phyloP scores from a whole-genome alignment of 306 rosid genomes.

The Trichosanthes truncata region DNA sequence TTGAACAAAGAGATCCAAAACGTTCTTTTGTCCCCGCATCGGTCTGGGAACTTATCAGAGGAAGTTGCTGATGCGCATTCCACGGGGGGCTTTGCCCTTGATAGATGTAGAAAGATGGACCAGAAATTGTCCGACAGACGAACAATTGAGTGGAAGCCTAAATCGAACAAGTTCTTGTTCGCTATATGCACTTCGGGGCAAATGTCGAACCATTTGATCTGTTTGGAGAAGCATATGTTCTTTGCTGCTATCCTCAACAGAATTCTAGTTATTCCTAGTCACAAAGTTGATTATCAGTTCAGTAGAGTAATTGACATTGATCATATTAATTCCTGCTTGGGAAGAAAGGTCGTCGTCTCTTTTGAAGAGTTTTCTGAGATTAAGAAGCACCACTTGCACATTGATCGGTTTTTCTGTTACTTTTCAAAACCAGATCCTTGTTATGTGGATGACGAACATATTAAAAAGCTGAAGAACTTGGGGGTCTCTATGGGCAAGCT shows the following conservation, averaged over 20 bases:
- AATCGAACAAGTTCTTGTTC: conserved; percentile 48
- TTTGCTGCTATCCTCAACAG: conserved; percentile 77
- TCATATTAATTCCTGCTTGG: conserved; percentile 68
- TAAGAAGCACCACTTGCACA: conserved; percentile 62
- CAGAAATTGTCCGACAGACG: conserved; percentile 42
- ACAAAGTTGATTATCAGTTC: conserved; percentile 59
- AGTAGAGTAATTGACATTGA: conserved; percentile 72
- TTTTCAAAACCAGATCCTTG: conserved; percentile 68
- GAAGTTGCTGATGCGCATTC: conserved; percentile 19
- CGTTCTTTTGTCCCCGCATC: conserved; percentile 52
- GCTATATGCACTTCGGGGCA: conserved; percentile 88
- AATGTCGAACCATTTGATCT: conserved; percentile 93
- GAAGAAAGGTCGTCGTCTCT: conserved; percentile 62
- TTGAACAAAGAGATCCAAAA: conserved; percentile 64
- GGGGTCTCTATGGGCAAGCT: conserved; percentile 61
- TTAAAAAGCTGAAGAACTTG: conserved; percentile 52
- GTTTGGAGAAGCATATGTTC: conserved; percentile 92
- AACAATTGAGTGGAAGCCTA: conserved; percentile 83
- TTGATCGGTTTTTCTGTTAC: conserved; percentile 65
- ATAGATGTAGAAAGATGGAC: conserved; percentile 57
- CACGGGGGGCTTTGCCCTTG: conserved; percentile 26
- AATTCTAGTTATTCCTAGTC: conserved; percentile 74
- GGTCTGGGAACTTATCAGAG: conserved; percentile 26
- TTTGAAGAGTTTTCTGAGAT: conserved; percentile 58
- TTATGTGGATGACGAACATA: conserved; percentile 53